A percentile compares a stretch with the other conserved stretches of the same genome.
These are phyloP conservation scores for Cryptomeria japonica DNA, from an alignment of 75 land plant genomes.

Conservation along the genomic window DNA sequence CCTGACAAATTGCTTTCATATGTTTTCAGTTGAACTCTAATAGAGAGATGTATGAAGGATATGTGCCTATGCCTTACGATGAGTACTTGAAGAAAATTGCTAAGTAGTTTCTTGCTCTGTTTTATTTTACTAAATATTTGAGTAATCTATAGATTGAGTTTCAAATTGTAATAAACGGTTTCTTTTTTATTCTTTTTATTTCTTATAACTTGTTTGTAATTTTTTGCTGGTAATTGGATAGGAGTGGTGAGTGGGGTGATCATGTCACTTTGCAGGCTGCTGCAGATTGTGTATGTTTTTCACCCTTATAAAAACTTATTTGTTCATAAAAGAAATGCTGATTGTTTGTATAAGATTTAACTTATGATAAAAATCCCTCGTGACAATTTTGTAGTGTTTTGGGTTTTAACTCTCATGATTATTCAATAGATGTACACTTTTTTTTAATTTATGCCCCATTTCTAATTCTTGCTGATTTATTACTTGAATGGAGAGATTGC, in stretches of 20 bases:
- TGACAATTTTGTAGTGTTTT: neutral
- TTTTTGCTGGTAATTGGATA: conserved; percentile 18
- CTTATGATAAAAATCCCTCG: neutral
- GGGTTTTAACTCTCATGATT: neutral
- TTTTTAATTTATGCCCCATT: neutral
- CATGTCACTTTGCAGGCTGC: conserved; percentile 99
- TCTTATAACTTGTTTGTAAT: neutral
- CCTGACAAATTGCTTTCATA: neutral
- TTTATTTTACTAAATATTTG: neutral
- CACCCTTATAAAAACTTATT: neutral
- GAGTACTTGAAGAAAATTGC: conserved; percentile 70
- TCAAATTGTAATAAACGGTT: neutral
- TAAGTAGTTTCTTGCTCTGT: neutral
- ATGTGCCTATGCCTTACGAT: conserved; percentile 88
- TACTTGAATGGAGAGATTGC: neutral
- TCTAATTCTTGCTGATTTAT: neutral
- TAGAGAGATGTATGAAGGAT: conserved; percentile 77
- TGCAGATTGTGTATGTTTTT: conserved; percentile 70
- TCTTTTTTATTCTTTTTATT: neutral
- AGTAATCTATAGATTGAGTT: neutral
- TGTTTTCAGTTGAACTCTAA: conserved; percentile 59
- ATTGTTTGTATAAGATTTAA: neutral
- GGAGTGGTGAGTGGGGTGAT: conserved; percentile 98
- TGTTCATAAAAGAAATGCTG: neutral
- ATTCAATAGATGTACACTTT: neutral